A percentile compares a stretch with the other conserved stretches of the same genome.
Conservation (phyloP, 169 alveolate genomes). For the Plasmodium blacklocki region DNA sequence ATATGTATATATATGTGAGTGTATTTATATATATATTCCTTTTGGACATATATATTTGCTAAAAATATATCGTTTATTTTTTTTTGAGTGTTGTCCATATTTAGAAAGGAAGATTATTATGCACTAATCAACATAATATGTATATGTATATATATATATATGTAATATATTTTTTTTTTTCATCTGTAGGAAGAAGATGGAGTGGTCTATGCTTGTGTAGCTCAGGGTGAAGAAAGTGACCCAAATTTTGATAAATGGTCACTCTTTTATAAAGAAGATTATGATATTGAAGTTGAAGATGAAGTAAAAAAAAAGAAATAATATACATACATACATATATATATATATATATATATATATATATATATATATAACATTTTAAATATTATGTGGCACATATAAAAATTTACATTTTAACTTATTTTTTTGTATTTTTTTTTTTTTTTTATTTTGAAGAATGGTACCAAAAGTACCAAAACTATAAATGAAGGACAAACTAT, state of each 20-base stretch:
- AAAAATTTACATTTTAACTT: not conserved
- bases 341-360: not conserved
- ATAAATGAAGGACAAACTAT: constrained; percentile 57
- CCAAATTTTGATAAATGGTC: constrained; percentile 65
- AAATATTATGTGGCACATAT: not conserved
- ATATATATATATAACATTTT: not conserved
- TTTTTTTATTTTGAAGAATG: constrained; percentile 18
- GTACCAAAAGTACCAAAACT: constrained; percentile 36
- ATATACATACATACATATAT: not conserved
- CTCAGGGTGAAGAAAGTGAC: constrained; percentile 47
- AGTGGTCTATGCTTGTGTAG: constrained; percentile 71
- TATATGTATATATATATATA: not conserved
- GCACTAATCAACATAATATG: not conserved
- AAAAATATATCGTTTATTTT: too few relatives aligned
- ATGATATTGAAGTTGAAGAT: constrained; percentile 68
- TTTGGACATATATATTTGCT: too few relatives aligned
- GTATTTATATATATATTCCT: too few relatives aligned
- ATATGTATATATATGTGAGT: not conserved
- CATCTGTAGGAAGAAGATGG: constrained; percentile 54
- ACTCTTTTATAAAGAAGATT: constrained; percentile 62
- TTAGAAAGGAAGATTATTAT: not conserved
- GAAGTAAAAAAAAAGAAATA: constrained; percentile 36
- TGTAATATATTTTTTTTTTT: not conserved
- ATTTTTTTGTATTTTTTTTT: not conserved
- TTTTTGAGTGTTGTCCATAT: not conserved